Percentiles rank a stretch among this genome's conserved stretches.
Evolutionary conservation across 2,329 filamentous ascomycete species (phyloP).

Genomic region (Lecanicillium sp.): DNA sequence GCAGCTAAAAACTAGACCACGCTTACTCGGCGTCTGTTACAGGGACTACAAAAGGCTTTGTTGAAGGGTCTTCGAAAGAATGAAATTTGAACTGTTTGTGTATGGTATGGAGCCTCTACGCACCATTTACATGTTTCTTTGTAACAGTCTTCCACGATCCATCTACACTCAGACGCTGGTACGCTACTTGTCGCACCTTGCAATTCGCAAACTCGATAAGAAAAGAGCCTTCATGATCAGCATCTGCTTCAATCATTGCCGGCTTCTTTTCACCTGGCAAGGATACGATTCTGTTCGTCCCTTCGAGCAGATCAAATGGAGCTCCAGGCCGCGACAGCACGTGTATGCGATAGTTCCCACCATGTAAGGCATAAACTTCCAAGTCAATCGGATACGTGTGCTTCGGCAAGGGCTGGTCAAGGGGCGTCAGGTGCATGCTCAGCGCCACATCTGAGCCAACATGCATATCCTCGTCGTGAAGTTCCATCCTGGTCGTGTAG

Average conservation of each 20-base stretch:
- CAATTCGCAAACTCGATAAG: background rate
- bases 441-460: slow-evolving; percentile 20
- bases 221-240: background rate
- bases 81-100: too few relatives aligned
- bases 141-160: background rate
- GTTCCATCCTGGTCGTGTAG: slow-evolving; percentile 23
- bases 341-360: slow-evolving; percentile 10
- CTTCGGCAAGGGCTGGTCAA: slow-evolving; percentile 21
- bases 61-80: too few relatives aligned
- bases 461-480: slow-evolving; percentile 14
- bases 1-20: too few relatives aligned
- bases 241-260: background rate
- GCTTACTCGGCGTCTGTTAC: too few relatives aligned
- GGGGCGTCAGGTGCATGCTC: slow-evolving; percentile 20
- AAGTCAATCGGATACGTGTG: slow-evolving; percentile 19
- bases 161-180: slow-evolving; percentile 1
- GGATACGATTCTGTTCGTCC: slow-evolving; percentile 17
- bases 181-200: background rate
- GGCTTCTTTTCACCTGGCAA: slow-evolving; percentile 6
- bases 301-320: slow-evolving; percentile 17
- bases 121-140: background rate
- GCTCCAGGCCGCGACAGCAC: slow-evolving; percentile 14
- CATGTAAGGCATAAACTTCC: slow-evolving; percentile 9
- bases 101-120: background rate
- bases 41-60: too few relatives aligned